Base-by-base conservation (phyloP, 257 asterid species). In the Perilla frutescens region DNA sequence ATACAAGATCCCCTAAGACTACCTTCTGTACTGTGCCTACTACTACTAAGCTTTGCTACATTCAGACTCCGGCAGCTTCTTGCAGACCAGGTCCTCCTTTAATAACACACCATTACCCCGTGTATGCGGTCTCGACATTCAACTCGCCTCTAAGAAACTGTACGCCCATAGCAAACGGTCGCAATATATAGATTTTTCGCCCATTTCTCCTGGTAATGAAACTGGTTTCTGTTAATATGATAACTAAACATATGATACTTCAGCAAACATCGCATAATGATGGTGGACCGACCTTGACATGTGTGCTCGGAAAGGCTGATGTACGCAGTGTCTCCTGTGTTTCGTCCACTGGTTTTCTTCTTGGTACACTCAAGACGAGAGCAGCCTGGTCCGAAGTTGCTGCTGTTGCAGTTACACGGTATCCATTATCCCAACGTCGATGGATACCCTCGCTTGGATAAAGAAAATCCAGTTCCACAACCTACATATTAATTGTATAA, bases 371-470 rank as follows among this genome's bases (percentile, higher is more conserved):
- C 51, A 92, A 79, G 56, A 87, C 89, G 43, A 92, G 64, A 32
- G 98, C 98, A 40, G 89, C 74, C 68, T 91, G 97, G 71, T 92
- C 98, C 15, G 66, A 5, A 62, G 90, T 92, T 53, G 97, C 98
- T 41, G 97, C 96, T 32, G 87, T 83, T 12, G 96, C 83, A 20
- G 97, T 92, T 51, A 92, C 86, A 66, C 96, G 96, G 77, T 79
- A 86, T 26, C 98, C 97, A 69, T 70, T 43, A 26, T 88, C 95
- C 98, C 97, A 92, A 4, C 98, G 86, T 48, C 85, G 78, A 53
- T 92, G 98, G 56, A 92, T 80, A 63, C 98, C 98, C 79, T 90
- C 98, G 34, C 97, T 92, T 56, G 97, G 97, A 57, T 90, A 90
- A 56, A 88, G 90, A 75, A 90, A 90, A 83, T 92, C 98, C 5